Base-by-base conservation (phyloP, 306 rosid species). In the Dalbergia oliveri region DNA sequence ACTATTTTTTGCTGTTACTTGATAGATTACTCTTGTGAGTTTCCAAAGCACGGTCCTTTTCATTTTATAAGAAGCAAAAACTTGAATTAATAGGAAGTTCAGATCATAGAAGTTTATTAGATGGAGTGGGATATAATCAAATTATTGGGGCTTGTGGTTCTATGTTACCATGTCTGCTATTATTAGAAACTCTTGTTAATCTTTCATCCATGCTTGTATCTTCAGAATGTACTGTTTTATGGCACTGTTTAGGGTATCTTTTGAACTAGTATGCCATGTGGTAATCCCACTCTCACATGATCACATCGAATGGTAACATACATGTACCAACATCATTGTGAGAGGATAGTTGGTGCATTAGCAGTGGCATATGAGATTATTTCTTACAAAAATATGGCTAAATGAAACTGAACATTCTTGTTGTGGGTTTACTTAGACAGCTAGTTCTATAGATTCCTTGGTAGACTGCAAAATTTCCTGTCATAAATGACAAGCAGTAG, bases 181-280 rank as follows among this genome's bases (percentile, higher is more conserved):
- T n/a, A 16, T 69, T 35, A 31, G 60, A 76, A 76, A 61, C 65
- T 80, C 62, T 58, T 64, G 47, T 58, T 66, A 16, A 33, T 81
- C 73, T 66, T 54, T 78, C 33, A 21, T n/a, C 9, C 59, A 41
- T 51, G 33, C 57, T 21, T 15, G 44, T 10, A 39, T 53, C 58
- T 53, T 53, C 19, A 4, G 43, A 66, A 18, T 71, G 72, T 34
- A 64, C 47, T 65, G 14, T 65, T 53, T 76, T 35, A 23, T 57
- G 61, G 61, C 62, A 44, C 58, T 79, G 49, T 53, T 47, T 65
- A 43, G 54, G 41, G 66, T 63, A 62, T 69, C 75, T 79, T 47
- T 70, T 73, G 73, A 57, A 35, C 59, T 41, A 44, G 19, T 44
- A 58, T 72, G 21, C 60, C 75, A 70, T 41, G 18, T 62, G 54